Percentiles rank a stretch among this genome's conserved stretches.
Evolutionary conservation across 495 filamentous ascomycete genomes (phyloP).

Genomic region (Penicillium taxi): DNA sequence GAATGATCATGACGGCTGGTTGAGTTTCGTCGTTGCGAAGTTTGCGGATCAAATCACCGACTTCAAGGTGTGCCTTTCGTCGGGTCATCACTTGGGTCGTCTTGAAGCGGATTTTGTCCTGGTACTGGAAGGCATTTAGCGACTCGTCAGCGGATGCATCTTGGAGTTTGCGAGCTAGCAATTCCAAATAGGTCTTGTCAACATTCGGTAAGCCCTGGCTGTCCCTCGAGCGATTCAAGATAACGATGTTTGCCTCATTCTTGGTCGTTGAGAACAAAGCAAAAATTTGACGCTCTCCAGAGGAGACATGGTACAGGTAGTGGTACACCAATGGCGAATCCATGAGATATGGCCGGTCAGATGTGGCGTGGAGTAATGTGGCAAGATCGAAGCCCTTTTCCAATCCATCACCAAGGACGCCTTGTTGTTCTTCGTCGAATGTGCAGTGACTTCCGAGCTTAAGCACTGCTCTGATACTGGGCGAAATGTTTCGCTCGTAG

Average conservation of each 20-base stretch:
- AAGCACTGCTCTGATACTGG: constrained; percentile 75
- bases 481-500: constrained; percentile 86
- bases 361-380: constrained; percentile 55
- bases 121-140: constrained; percentile 77
- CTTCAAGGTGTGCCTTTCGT: constrained; percentile 78
- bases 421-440: constrained; percentile 83
- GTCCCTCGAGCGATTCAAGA: constrained; percentile 71
- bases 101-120: constrained; percentile 79
- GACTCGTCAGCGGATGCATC: constrained; percentile 59
- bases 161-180: constrained; percentile 54
- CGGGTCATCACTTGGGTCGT: constrained; percentile 79
- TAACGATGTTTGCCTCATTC: constrained; percentile 73
- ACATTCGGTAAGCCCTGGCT: constrained; percentile 82
- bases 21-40: constrained; percentile 73
- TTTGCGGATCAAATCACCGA: constrained; percentile 79
- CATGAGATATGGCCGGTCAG: constrained; percentile 64
- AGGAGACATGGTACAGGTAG: constrained; percentile 85
- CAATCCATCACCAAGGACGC: constrained; percentile 85
- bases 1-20: constrained; percentile 76
- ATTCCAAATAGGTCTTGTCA: constrained; percentile 81
- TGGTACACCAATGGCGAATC: constrained; percentile 66
- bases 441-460: constrained; percentile 90
- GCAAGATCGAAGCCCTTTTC: constrained; percentile 90
- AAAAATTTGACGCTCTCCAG: constrained; percentile 88
- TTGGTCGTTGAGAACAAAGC: constrained; percentile 80